phyloP scores from a whole-genome alignment of 257 asterid species.

The Nicotiana knightiana region DNA sequence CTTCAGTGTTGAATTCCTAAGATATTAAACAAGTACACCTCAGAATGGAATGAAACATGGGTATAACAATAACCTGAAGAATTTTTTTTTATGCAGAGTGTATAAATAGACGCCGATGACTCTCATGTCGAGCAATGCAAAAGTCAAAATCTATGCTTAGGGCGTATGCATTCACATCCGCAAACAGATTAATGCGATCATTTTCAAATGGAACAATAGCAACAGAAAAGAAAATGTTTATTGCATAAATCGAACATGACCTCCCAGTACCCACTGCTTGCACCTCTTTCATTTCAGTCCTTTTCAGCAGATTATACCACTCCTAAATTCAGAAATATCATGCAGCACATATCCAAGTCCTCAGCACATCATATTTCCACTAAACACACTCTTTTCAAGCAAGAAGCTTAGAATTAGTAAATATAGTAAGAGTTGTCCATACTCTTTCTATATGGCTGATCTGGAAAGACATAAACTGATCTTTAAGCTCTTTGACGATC shows the following conservation, averaged over 20 bases:
- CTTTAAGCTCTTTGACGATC: conserved; percentile 80
- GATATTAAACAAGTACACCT: background rate
- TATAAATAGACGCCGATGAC: background rate
- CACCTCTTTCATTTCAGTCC: background rate
- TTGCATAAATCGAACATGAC: background rate
- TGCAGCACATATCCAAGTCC: background rate
- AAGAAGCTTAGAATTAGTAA: background rate
- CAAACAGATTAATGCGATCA: background rate
- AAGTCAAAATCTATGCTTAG: background rate
- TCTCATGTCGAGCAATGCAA: background rate
- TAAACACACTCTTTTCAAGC: background rate
- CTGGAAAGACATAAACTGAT: conserved; percentile 64
- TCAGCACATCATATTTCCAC: background rate
- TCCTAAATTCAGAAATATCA: background rate
- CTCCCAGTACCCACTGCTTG: background rate
- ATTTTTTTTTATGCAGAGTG: background rate
- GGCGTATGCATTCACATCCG: background rate
- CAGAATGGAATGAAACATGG: background rate
- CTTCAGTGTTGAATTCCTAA: conserved; percentile 75
- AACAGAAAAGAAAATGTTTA: background rate
- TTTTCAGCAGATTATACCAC: background rate
- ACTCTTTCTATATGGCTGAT: conserved; percentile 78
- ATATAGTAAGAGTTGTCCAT: conserved; percentile 17
- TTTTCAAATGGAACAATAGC: background rate
- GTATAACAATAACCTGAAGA: background rate